Conservation (phyloP, 2,329 filamentous ascomycete species). For the Dothidotthia symphoricarpi region DNA sequence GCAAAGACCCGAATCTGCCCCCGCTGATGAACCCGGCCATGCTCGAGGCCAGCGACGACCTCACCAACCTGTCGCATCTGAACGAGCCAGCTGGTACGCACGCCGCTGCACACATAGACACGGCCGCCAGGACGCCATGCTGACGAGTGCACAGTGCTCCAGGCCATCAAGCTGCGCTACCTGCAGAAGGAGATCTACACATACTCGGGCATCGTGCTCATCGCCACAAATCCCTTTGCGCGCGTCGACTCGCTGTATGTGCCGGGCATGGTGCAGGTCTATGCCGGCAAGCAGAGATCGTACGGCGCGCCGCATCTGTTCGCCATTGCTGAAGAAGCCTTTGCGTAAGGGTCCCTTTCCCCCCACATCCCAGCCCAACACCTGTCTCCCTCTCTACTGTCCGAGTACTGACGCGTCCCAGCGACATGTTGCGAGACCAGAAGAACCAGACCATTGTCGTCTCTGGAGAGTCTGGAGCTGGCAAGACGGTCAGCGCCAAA, state of each 20-base stretch:
- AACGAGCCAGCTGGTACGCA: constrained; percentile 91
- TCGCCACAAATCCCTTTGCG: constrained; percentile 97
- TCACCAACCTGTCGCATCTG: constrained; percentile 95
- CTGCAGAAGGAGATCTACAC: constrained; percentile 99
- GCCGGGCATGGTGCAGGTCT: constrained; percentile 99
- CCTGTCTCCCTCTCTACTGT: not conserved
- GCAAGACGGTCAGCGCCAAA: constrained; percentile 98
- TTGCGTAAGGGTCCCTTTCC: constrained; percentile 65
- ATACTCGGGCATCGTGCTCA: constrained; percentile 97
- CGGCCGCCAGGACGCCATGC: constrained; percentile 21
- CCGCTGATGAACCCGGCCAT: constrained; percentile 97
- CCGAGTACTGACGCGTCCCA: constrained; percentile 39
- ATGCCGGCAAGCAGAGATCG: constrained; percentile 92
- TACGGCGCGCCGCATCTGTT: constrained; percentile 98
- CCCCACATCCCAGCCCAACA: not conserved
- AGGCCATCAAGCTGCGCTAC: constrained; percentile 96
- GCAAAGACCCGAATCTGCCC: constrained; percentile 75
- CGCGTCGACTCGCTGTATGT: constrained; percentile 97
- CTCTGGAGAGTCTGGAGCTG: constrained; percentile 97
- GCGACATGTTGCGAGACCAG: constrained; percentile 92
- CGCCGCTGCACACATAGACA: not conserved
- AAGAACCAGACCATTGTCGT: constrained; percentile 99
- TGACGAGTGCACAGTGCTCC: constrained; percentile 66
- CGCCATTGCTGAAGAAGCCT: constrained; percentile 97
- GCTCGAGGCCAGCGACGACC: constrained; percentile 96